These are phyloP conservation scores for Beverwykella pulmonaria DNA, from an alignment of 495 filamentous ascomycete species.

Conservation along the genomic window DNA sequence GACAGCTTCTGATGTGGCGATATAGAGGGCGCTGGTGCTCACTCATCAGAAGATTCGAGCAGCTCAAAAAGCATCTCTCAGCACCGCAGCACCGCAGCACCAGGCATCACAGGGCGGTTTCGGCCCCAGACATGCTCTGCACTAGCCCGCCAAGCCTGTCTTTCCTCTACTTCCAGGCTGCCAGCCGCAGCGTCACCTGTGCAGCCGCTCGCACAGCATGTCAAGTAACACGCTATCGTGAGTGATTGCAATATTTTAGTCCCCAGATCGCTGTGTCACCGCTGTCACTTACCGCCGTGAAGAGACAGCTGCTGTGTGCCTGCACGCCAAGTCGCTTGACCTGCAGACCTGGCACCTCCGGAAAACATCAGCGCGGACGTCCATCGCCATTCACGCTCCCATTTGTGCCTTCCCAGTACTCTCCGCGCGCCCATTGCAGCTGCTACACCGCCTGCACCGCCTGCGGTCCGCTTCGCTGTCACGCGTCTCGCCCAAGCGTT, in stretches of 20 bases:
- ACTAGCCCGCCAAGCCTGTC: not conserved
- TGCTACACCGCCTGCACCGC: constrained; percentile 10
- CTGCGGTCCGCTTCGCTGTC: not conserved
- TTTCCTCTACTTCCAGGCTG: not conserved
- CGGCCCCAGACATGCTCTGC: not conserved
- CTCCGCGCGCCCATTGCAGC: constrained; percentile 21
- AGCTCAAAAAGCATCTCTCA: too few relatives aligned
- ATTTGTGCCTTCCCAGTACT: not conserved
- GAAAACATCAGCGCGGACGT: not conserved
- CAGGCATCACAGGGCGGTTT: not conserved
- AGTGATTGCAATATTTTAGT: not conserved
- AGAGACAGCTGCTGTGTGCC: not conserved
- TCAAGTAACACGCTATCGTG: not conserved
- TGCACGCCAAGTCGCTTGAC: not conserved
- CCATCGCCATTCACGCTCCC: not conserved
- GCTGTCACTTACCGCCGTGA: not conserved
- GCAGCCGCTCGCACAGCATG: not conserved
- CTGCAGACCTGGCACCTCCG: not conserved
- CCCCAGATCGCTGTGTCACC: not conserved
- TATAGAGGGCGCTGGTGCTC: not conserved
- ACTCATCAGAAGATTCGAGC: too few relatives aligned
- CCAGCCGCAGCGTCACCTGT: not conserved
- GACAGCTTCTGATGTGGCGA: not conserved
- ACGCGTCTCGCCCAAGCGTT: constrained; percentile 15
- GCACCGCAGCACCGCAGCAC: not conserved